Percentiles rank a stretch among this genome's conserved stretches.
These are phyloP conservation scores for Metarhizium anisopliae DNA, from an alignment of 2,329 filamentous ascomycete species.

Conservation along the genomic window DNA sequence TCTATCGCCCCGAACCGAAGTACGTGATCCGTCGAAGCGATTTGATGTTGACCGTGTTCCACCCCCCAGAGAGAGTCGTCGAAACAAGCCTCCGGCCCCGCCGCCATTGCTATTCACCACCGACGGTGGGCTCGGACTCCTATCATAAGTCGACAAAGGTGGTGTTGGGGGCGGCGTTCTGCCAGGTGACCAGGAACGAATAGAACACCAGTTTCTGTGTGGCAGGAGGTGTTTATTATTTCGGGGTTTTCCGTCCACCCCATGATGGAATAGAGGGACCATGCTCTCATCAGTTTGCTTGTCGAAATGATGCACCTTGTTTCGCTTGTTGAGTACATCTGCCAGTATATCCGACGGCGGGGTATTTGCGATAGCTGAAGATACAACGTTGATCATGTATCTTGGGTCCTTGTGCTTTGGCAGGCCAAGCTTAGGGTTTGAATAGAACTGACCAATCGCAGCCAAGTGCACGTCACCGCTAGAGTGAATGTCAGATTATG, in stretches of 20 bases:
- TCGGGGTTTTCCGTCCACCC: slow-evolving; percentile 78
- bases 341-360: slow-evolving; percentile 82
- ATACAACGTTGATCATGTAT: slow-evolving; percentile 95
- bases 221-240: slow-evolving; percentile 89
- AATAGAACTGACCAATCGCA: slow-evolving; percentile 90
- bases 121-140: slow-evolving; percentile 29
- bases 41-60: slow-evolving; percentile 21
- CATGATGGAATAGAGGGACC: slow-evolving; percentile 85
- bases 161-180: slow-evolving; percentile 65
- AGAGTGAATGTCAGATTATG: not conserved
- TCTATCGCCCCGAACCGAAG: slow-evolving; percentile 32
- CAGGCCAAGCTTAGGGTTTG: slow-evolving; percentile 69
- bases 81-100: slow-evolving; percentile 29
- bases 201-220: slow-evolving; percentile 91
- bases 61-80: slow-evolving; percentile 29
- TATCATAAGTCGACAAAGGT: slow-evolving; percentile 37
- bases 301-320: slow-evolving; percentile 68
- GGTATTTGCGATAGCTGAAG: slow-evolving; percentile 87
- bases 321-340: slow-evolving; percentile 87
- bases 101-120: not conserved
- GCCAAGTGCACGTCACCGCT: slow-evolving; percentile 91
- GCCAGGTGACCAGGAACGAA: slow-evolving; percentile 74
- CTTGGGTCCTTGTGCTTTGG: slow-evolving; percentile 86
- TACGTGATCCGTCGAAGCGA: slow-evolving; percentile 28
- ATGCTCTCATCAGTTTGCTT: slow-evolving; percentile 84